These are phyloP conservation scores for Fusarium xyrophilum DNA, from an alignment of 2,329 filamentous ascomycete species.

Conservation along the genomic window DNA sequence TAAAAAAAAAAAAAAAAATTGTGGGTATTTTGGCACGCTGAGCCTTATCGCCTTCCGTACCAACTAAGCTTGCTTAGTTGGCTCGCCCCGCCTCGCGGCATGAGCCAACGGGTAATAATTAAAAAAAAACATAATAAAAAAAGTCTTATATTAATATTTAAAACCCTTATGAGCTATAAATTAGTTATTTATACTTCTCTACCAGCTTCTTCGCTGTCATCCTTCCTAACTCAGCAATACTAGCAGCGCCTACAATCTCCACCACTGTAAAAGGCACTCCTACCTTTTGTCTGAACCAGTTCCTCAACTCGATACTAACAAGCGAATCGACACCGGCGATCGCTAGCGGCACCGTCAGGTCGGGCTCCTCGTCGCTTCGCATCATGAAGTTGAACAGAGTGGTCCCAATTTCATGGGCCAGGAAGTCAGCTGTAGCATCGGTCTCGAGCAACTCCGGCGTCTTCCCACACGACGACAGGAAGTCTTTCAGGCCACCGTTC, in stretches of 20 bases:
- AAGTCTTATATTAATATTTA: too few relatives aligned
- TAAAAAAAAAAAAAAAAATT: too few relatives aligned
- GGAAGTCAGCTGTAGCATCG: not conserved
- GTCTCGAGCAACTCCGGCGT: not conserved
- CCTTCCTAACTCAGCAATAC: not conserved
- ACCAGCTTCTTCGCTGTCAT: not conserved
- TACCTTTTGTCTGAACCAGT: constrained; percentile 3
- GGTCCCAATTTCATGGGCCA: constrained; percentile 2
- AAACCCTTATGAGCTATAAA: too few relatives aligned
- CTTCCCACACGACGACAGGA: not conserved
- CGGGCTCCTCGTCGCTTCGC: not conserved
- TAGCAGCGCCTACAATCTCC: not conserved
- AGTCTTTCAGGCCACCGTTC: constrained; percentile 3
- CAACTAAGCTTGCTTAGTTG: too few relatives aligned
- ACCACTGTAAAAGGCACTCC: not conserved
- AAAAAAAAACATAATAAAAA: too few relatives aligned
- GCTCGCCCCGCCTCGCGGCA: too few relatives aligned
- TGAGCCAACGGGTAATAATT: too few relatives aligned
- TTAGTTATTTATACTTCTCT: not conserved
- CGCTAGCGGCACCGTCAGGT: not conserved
- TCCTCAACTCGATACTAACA: constrained; percentile 4
- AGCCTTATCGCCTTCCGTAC: too few relatives aligned
- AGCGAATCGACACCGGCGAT: not conserved
- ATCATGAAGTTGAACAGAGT: constrained; percentile 9
- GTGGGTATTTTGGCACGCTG: too few relatives aligned